Conservation (phyloP, 2,329 filamentous ascomycete genomes). For the Colletotrichum eleusines region DNA sequence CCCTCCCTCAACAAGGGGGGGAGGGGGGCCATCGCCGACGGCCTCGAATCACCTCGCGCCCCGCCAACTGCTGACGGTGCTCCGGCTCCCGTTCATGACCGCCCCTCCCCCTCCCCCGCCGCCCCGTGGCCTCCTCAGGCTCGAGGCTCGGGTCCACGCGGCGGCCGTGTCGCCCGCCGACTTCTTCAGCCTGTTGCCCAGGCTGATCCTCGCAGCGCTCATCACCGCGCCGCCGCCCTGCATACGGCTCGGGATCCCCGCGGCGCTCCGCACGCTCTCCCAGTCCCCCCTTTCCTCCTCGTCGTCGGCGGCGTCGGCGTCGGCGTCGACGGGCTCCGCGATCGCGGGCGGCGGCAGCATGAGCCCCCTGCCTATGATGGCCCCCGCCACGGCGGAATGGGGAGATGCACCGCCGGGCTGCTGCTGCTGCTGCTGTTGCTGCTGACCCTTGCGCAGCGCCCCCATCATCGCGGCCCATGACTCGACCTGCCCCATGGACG, state of each 20-base stretch:
- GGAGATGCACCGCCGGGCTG: no score
- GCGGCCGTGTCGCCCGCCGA: conserved; percentile 53
- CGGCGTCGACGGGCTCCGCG: conserved; percentile 43
- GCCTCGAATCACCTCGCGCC: conserved; percentile 12
- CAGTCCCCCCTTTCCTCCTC: conserved; percentile 52
- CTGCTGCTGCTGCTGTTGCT: conserved; percentile 35
- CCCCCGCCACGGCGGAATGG: conserved; percentile 12
- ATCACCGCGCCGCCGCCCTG: conserved; percentile 44
- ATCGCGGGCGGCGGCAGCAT: conserved; percentile 48
- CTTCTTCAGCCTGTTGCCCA: conserved; percentile 64
- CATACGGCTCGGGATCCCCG: conserved; percentile 40
- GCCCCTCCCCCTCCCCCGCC: neutral
- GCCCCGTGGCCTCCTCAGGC: conserved; percentile 50
- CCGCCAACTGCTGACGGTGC: conserved; percentile 15
- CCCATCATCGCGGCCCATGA: conserved; percentile 70
- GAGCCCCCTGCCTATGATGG: conserved; percentile 18
- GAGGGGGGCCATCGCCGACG: neutral
- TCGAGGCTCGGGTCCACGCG: conserved; percentile 58
- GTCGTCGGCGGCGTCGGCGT: conserved; percentile 48
- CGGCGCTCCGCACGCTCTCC: conserved; percentile 51
- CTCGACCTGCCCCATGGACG: conserved; percentile 68
- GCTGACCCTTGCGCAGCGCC: conserved; percentile 52
- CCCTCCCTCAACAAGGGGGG: neutral
- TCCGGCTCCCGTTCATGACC: neutral
- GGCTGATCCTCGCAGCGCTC: conserved; percentile 59